Evolutionary conservation across 2,329 filamentous ascomycete species (phyloP).

Genomic region (Sarocladium kiliense): DNA sequence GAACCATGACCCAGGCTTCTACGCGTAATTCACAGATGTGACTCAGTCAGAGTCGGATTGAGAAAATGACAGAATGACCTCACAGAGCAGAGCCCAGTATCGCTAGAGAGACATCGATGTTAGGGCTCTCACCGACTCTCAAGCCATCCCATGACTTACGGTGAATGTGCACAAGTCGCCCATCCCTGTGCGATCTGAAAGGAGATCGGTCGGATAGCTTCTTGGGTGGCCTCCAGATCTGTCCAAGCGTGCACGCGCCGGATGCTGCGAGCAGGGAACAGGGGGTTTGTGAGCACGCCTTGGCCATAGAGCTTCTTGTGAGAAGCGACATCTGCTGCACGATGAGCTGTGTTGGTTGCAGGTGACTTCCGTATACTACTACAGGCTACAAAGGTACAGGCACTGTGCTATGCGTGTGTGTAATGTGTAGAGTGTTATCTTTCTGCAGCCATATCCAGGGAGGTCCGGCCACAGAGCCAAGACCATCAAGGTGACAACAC

Average conservation of each 20-base stretch:
- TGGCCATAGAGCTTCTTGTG: background rate
- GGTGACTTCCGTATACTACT: background rate
- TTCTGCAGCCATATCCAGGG: no score
- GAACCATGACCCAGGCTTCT: no score
- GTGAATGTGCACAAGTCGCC: background rate
- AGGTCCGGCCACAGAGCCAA: no score
- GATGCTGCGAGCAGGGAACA: background rate
- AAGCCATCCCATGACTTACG: background rate
- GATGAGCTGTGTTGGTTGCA: background rate
- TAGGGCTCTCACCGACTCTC: background rate
- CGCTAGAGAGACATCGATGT: no score
- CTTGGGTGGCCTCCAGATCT: background rate
- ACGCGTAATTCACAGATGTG: no score
- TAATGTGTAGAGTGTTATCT: no score
- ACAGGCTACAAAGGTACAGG: no score
- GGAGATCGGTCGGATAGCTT: background rate
- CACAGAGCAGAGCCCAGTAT: no score
- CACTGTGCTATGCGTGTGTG: no score
- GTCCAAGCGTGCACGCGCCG: background rate
- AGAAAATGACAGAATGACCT: no score
- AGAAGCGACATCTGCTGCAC: background rate
- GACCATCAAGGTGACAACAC: no score
- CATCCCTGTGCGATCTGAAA: slow-evolving; percentile 2
- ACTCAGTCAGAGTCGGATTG: no score
- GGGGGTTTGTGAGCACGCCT: background rate